These are phyloP conservation scores for Agastache rugosa DNA, from an alignment of 257 asterid genomes.

Conservation along the genomic window DNA sequence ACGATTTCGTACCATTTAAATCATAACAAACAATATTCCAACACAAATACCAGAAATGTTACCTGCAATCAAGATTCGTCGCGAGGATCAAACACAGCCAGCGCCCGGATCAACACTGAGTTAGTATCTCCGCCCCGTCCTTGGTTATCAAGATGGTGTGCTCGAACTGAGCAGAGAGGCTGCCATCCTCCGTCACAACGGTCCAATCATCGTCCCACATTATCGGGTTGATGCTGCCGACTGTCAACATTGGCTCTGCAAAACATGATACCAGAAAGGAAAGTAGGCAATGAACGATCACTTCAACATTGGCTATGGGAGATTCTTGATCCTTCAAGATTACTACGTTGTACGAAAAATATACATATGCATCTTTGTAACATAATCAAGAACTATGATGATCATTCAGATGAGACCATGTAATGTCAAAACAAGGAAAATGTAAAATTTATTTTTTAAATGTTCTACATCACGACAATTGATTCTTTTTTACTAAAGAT, in stretches of 20 bases:
- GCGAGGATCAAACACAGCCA: background rate
- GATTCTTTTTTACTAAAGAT: background rate
- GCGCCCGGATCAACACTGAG: conserved; percentile 54
- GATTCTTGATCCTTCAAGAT: conserved; percentile 6
- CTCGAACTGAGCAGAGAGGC: conserved; percentile 97
- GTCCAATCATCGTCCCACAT: conserved; percentile 98
- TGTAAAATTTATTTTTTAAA: background rate
- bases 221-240: conserved; percentile 78
- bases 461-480: background rate
- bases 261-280: background rate
- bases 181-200: conserved; percentile 88
- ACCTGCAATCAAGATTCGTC: background rate
- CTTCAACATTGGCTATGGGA: background rate
- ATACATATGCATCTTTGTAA: background rate
- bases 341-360: background rate
- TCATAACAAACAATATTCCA: background rate
- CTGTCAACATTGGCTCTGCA: conserved; percentile 95
- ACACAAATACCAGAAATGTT: background rate
- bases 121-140: conserved; percentile 85
- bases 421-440: background rate
- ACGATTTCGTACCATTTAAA: background rate
- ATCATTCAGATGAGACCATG: background rate
- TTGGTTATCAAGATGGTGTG: conserved; percentile 85
- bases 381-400: background rate
- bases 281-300: background rate